These are phyloP conservation scores for Aphanomyces cochlioides DNA, from an alignment of 352 stramenopile species.

Conservation along the genomic window DNA sequence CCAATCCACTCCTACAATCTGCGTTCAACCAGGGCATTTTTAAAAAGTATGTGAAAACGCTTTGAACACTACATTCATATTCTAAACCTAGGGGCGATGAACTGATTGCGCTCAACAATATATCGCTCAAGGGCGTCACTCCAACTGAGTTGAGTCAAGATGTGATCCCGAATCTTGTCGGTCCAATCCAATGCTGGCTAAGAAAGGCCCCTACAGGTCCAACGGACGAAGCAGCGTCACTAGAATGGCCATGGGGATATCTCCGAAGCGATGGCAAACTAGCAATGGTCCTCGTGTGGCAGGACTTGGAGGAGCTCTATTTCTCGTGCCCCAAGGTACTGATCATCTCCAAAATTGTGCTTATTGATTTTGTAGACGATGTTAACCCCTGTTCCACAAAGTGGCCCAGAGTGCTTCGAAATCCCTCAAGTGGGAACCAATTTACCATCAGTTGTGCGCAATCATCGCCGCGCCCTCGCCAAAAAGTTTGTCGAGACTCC, in stretches of 20 bases:
- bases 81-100: slow-evolving; percentile 41
- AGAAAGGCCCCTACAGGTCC: slow-evolving; percentile 40
- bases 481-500: slow-evolving; percentile 44
- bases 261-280: slow-evolving; percentile 78
- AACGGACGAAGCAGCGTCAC: not conserved
- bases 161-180: slow-evolving; percentile 40
- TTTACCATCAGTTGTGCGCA: not conserved
- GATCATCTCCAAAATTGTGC: slow-evolving; percentile 1
- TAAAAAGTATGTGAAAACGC: slow-evolving; percentile 31
- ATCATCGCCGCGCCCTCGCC: slow-evolving; percentile 37
- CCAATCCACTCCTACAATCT: slow-evolving; percentile 42
- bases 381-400: not conserved
- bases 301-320: slow-evolving; percentile 61
- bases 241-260: slow-evolving; percentile 76
- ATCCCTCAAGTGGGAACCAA: not conserved
- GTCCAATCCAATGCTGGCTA: slow-evolving; percentile 52
- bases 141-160: slow-evolving; percentile 35
- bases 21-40: slow-evolving; percentile 54
- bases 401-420: not conserved
- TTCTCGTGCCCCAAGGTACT: slow-evolving; percentile 35
- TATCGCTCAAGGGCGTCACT: slow-evolving; percentile 38
- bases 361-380: not conserved
- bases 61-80: not conserved
- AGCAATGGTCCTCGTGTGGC: slow-evolving; percentile 81
- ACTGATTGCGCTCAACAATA: slow-evolving; percentile 59